Percentiles rank a stretch among this genome's conserved stretches.
Evolutionary conservation across 1,139 yeast genomes (phyloP).

Genomic region (Zygosaccharomyces sapae): DNA sequence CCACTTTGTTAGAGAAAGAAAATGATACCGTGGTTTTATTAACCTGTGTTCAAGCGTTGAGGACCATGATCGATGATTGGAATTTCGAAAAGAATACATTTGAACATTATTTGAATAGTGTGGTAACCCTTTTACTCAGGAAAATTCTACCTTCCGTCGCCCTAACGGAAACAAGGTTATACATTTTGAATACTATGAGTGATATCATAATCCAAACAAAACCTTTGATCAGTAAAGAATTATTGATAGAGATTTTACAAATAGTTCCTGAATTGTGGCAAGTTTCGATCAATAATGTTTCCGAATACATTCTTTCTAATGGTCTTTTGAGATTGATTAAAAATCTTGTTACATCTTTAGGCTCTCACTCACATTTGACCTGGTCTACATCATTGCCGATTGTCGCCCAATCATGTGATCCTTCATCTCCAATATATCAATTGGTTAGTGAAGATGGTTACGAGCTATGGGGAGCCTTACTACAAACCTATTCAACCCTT

Average conservation of each 20-base stretch:
- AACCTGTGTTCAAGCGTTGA: constrained; percentile 69
- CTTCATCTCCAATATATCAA: constrained; percentile 54
- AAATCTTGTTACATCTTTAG: constrained; percentile 60
- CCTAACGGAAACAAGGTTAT: constrained; percentile 70
- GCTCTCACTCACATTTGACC: constrained; percentile 54
- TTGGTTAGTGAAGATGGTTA: constrained; percentile 82
- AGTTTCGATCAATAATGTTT: constrained; percentile 45
- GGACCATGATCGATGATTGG: constrained; percentile 77
- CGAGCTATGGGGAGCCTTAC: constrained; percentile 72
- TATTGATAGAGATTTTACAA: constrained; percentile 51
- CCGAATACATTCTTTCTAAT: constrained; percentile 63
- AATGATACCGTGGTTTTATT: constrained; percentile 73
- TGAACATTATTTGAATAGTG: constrained; percentile 56
- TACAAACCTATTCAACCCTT: constrained; percentile 47
- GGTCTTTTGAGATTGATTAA: constrained; percentile 69
- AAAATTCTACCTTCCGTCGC: constrained; percentile 46
- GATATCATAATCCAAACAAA: constrained; percentile 61
- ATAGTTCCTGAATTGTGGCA: constrained; percentile 78
- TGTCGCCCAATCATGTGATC: constrained; percentile 60
- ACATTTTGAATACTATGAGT: constrained; percentile 62
- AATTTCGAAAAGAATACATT: constrained; percentile 65
- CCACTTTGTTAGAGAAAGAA: constrained; percentile 37
- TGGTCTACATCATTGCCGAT: constrained; percentile 66
- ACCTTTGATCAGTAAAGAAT: constrained; percentile 52
- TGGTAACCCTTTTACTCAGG: constrained; percentile 45